Percentiles rank a stretch among this genome's conserved stretches.
phyloP scores from a whole-genome alignment of 2,329 filamentous ascomycete genomes.

The Exophiala sideris region DNA sequence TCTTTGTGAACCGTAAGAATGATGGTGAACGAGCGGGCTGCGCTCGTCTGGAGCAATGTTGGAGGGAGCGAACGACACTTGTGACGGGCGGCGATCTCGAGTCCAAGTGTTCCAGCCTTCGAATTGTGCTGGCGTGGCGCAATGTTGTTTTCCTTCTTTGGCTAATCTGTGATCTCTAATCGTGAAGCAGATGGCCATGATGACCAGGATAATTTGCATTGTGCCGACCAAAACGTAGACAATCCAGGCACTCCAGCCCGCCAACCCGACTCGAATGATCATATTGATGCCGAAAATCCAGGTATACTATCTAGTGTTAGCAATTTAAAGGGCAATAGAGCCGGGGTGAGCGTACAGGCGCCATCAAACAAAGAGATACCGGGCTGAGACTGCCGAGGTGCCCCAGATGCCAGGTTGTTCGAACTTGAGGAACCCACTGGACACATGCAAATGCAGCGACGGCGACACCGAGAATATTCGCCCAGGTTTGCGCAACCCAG shows the following conservation, averaged over 20 bases:
- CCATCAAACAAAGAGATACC: conserved; percentile 9
- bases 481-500: conserved; percentile 13
- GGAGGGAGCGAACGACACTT: conserved; percentile 6
- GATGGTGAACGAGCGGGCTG: conserved; percentile 6
- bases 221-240: conserved; percentile 16
- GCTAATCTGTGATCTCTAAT: conserved; percentile 13
- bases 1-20: neutral
- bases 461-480: conserved; percentile 11
- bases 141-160: conserved; percentile 13
- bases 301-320: conserved; percentile 5
- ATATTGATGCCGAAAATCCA: conserved; percentile 20
- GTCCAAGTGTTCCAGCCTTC: conserved; percentile 11
- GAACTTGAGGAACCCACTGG: conserved; percentile 14
- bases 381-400: conserved; percentile 15
- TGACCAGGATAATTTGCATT: conserved; percentile 13
- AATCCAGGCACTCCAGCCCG: conserved; percentile 14
- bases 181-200: conserved; percentile 9
- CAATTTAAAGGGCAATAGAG: neutral
- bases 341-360: conserved; percentile 2
- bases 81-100: conserved; percentile 1
- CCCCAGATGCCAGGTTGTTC: conserved; percentile 14
- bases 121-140: conserved; percentile 2
- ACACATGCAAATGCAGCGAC: conserved; percentile 16
- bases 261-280: conserved; percentile 8
- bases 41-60: conserved; percentile 10